A percentile compares a stretch with the other conserved stretches of the same genome.
Evolutionary conservation across 2,329 filamentous ascomycete species (phyloP).

Genomic region (Penicillium sp.): DNA sequence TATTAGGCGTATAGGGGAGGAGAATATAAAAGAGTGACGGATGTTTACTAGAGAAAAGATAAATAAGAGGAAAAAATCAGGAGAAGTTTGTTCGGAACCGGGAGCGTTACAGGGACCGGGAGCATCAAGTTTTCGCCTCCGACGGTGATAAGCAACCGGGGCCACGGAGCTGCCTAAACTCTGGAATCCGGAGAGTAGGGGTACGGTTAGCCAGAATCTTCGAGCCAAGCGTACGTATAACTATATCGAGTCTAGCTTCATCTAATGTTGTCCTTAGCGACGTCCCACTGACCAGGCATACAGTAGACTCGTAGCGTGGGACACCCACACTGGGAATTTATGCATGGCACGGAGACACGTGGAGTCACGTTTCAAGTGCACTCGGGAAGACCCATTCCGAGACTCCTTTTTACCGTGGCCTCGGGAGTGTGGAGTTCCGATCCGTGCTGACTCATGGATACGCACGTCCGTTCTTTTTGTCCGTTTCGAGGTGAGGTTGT

Average conservation of each 20-base stretch:
- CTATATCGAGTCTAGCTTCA: neutral
- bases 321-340: neutral
- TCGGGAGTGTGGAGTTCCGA: neutral
- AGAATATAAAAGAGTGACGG: neutral
- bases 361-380: neutral
- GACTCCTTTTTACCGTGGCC: neutral
- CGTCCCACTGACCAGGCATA: neutral
- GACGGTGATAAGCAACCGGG: slow-evolving; percentile 19
- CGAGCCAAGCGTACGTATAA: neutral
- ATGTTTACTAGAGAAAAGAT: slow-evolving; percentile 3
- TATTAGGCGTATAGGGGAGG: neutral
- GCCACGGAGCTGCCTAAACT: neutral
- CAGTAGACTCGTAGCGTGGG: neutral
- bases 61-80: slow-evolving; percentile 7
- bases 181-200: neutral
- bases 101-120: neutral
- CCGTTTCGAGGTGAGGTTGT: neutral
- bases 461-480: neutral
- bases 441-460: slow-evolving; percentile 3
- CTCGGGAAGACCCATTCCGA: slow-evolving; percentile 1
- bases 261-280: neutral
- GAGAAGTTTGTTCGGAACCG: slow-evolving; percentile 8
- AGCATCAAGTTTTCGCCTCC: neutral
- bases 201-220: neutral
- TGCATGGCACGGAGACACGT: neutral